phyloP scores from a whole-genome alignment of 208 protist genomes.

The Acanthamoeba culbertsoni region DNA sequence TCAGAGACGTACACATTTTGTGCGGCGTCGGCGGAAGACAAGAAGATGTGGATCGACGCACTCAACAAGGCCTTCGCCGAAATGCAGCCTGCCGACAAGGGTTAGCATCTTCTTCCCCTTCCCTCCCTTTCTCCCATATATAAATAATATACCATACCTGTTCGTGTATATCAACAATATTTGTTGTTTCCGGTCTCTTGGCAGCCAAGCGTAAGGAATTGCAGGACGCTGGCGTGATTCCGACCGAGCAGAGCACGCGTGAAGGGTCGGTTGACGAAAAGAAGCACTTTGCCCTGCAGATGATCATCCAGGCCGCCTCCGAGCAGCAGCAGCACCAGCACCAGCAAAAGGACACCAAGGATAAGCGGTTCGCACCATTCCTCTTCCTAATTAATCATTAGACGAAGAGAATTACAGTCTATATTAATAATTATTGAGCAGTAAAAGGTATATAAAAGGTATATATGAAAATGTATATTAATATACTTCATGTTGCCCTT shows the following conservation, averaged over 20 bases:
- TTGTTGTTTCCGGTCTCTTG: not conserved
- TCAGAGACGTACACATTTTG: slow-evolving; percentile 28
- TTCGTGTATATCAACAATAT: not conserved
- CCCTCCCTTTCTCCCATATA: not conserved
- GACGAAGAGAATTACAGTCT: too few species aligned
- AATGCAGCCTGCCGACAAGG: slow-evolving; percentile 19
- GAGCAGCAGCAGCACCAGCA: slow-evolving; percentile 28
- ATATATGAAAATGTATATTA: too few species aligned
- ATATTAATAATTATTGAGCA: too few species aligned
- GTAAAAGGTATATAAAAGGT: too few species aligned
- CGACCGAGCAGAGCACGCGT: not conserved
- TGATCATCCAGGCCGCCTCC: slow-evolving; percentile 55
- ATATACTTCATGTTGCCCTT: too few species aligned
- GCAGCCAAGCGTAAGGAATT: slow-evolving; percentile 27
- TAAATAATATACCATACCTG: not conserved
- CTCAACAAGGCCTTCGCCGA: slow-evolving; percentile 39
- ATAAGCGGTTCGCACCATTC: not conserved
- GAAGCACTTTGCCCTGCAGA: slow-evolving; percentile 32
- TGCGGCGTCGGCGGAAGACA: slow-evolving; percentile 10
- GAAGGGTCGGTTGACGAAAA: slow-evolving; percentile 36
- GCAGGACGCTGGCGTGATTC: slow-evolving; percentile 43
- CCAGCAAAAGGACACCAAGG: not conserved
- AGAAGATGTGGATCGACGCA: slow-evolving; percentile 27
- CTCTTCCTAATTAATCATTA: not conserved
- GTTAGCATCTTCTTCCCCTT: not conserved